A percentile compares a stretch with the other conserved stretches of the same genome.
phyloP scores from a whole-genome alignment of 2,329 filamentous ascomycete genomes.

The Botrytis elliptica region DNA sequence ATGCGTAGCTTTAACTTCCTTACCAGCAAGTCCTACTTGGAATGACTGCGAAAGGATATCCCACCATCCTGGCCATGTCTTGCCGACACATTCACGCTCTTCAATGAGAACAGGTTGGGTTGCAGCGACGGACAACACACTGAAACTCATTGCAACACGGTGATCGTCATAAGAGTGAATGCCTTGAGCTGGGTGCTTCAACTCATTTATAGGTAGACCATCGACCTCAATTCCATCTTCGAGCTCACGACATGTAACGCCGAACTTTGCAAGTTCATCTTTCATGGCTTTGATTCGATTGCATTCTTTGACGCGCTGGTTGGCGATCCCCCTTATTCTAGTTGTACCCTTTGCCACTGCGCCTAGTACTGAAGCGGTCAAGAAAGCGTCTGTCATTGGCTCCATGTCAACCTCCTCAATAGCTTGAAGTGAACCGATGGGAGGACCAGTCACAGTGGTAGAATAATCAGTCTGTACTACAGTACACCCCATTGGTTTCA shows the following conservation, averaged over 20 bases:
- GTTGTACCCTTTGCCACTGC: constrained; percentile 84
- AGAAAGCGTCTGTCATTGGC: constrained; percentile 97
- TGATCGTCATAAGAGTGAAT: constrained; percentile 97
- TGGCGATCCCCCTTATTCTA: constrained; percentile 89
- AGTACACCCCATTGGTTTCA: constrained; percentile 88
- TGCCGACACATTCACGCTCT: constrained; percentile 90
- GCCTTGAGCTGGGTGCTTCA: constrained; percentile 59
- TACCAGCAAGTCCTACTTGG: constrained; percentile 71
- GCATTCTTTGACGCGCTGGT: constrained; percentile 97
- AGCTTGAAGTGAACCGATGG: constrained; percentile 68
- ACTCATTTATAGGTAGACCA: constrained; percentile 49
- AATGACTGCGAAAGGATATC: constrained; percentile 80
- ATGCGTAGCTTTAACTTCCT: constrained; percentile 47
- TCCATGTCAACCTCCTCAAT: constrained; percentile 93
- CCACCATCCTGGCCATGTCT: constrained; percentile 99
- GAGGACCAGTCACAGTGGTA: constrained; percentile 91
- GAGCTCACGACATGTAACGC: constrained; percentile 79
- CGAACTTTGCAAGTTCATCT: constrained; percentile 90
- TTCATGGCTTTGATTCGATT: constrained; percentile 96
- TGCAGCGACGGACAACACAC: constrained; percentile 74
- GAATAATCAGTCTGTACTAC: constrained; percentile 82
- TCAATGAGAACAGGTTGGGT: constrained; percentile 72
- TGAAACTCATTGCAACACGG: constrained; percentile 97
- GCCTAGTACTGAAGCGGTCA: constrained; percentile 89
- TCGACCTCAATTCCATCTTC: constrained; percentile 87